A percentile compares a stretch with the other conserved stretches of the same genome.
These are phyloP conservation scores for Mollisia scopiformis DNA, from an alignment of 2,329 filamentous ascomycete genomes.

Conservation along the genomic window DNA sequence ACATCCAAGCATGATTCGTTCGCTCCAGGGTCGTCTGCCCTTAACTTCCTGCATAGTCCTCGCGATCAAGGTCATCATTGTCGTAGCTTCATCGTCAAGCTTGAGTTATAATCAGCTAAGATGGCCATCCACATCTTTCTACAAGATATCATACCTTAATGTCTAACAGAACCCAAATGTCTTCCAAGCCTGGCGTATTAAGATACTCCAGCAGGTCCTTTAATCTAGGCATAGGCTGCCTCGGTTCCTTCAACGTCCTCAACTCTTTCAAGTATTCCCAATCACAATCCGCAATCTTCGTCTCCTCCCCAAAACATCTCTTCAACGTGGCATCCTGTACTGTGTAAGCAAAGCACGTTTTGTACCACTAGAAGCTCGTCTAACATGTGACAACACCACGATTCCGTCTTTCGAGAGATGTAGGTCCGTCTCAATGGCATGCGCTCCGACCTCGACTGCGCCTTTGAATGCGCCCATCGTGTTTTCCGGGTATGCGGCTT, in stretches of 20 bases:
- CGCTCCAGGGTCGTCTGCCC: slow-evolving; percentile 62
- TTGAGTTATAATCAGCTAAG: slow-evolving; percentile 36
- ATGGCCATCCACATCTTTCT: not conserved
- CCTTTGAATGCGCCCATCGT: slow-evolving; percentile 77
- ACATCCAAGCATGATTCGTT: slow-evolving; percentile 77
- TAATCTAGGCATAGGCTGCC: slow-evolving; percentile 73
- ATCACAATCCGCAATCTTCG: slow-evolving; percentile 73
- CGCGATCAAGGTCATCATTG: slow-evolving; percentile 72
- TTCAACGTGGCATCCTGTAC: slow-evolving; percentile 72
- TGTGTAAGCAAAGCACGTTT: slow-evolving; percentile 6
- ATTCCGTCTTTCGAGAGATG: slow-evolving; percentile 82
- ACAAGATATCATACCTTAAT: slow-evolving; percentile 69
- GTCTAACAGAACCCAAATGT: slow-evolving; percentile 83
- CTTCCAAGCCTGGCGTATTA: slow-evolving; percentile 61
- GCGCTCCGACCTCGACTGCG: slow-evolving; percentile 73
- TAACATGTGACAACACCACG: slow-evolving; percentile 81
- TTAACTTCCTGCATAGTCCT: slow-evolving; percentile 60
- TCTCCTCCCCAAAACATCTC: slow-evolving; percentile 78
- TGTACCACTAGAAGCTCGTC: not conserved
- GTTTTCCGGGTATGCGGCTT: slow-evolving; percentile 81
- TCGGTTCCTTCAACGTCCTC: slow-evolving; percentile 67
- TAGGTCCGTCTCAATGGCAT: slow-evolving; percentile 87
- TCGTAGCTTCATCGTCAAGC: slow-evolving; percentile 70
- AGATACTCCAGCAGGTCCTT: slow-evolving; percentile 76
- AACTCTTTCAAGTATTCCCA: slow-evolving; percentile 75